Evolutionary conservation across 2,329 filamentous ascomycete genomes (phyloP).

Genomic region (Penicillium sp.): DNA sequence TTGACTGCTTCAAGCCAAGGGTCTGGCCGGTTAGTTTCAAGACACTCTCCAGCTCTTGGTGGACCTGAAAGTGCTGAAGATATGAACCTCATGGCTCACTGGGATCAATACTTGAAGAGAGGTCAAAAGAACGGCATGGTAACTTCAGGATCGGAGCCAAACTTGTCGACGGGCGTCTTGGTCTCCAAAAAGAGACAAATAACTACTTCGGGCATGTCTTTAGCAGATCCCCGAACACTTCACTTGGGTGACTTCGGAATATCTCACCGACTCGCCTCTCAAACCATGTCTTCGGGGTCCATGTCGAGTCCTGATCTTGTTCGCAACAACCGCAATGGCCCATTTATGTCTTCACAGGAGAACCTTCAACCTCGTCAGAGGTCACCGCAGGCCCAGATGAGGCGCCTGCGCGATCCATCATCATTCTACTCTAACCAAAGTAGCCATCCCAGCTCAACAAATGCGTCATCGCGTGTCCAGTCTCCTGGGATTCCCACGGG

Average conservation of each 20-base stretch:
- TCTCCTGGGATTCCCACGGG: not conserved
- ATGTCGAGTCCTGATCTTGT: constrained; percentile 22
- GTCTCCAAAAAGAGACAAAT: constrained; percentile 26
- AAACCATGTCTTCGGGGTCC: constrained; percentile 20
- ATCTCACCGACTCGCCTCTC: constrained; percentile 25
- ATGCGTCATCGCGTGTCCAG: constrained; percentile 1
- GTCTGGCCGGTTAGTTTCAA: not conserved
- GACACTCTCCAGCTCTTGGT: not conserved
- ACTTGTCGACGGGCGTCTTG: constrained; percentile 16
- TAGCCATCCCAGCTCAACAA: constrained; percentile 11
- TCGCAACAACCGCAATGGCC: constrained; percentile 10
- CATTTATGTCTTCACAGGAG: constrained; percentile 14
- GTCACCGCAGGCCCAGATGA: constrained; percentile 3
- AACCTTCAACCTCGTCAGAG: constrained; percentile 6
- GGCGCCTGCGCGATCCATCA: constrained; percentile 15
- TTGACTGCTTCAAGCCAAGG: constrained; percentile 4
- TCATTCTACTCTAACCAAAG: constrained; percentile 30
- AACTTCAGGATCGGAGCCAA: constrained; percentile 18
- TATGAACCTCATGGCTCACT: constrained; percentile 7
- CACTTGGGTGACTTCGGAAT: constrained; percentile 32
- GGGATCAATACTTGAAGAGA: constrained; percentile 13
- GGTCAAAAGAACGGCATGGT: constrained; percentile 1
- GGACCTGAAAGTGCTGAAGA: not conserved
- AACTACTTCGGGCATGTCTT: constrained; percentile 9
- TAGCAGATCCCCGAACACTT: constrained; percentile 21